phyloP scores from a whole-genome alignment of 106 monocot genomes.

The Dioscorea alata region DNA sequence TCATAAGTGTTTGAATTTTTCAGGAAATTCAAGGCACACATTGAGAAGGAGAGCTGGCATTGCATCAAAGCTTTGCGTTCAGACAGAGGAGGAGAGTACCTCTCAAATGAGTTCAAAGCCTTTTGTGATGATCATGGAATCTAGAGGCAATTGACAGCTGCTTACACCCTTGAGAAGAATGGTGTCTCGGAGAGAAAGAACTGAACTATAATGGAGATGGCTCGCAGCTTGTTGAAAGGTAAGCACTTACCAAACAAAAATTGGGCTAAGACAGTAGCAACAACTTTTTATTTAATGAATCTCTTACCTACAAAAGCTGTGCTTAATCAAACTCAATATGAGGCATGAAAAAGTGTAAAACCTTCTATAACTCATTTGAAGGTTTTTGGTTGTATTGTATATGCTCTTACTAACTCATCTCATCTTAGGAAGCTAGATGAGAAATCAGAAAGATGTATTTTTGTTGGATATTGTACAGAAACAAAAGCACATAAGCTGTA shows the following conservation, averaged over 20 bases:
- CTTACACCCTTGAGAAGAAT: background rate
- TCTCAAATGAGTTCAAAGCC: too few species aligned
- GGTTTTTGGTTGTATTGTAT: background rate
- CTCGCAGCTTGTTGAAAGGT: background rate
- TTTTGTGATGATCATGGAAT: too few species aligned
- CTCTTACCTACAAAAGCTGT: background rate
- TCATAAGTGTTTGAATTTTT: too few species aligned
- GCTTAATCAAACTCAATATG: background rate
- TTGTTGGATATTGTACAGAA: background rate
- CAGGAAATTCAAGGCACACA: too few species aligned
- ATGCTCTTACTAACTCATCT: background rate
- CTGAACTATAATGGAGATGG: background rate
- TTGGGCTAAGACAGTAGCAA: background rate
- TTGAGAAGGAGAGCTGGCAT: too few species aligned
- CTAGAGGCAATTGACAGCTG: too few species aligned
- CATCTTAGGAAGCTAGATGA: background rate
- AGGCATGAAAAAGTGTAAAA: background rate
- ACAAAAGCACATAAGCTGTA: background rate
- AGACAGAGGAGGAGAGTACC: too few species aligned
- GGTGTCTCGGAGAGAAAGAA: background rate
- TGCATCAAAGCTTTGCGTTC: too few species aligned
- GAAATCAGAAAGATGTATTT: background rate
- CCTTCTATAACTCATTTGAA: background rate
- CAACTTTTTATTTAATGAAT: background rate
- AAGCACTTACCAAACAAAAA: background rate